A percentile compares a stretch with the other conserved stretches of the same genome.
Evolutionary conservation across 208 protist genomes (phyloP).

Genomic region (Wallacemonas sp.): DNA sequence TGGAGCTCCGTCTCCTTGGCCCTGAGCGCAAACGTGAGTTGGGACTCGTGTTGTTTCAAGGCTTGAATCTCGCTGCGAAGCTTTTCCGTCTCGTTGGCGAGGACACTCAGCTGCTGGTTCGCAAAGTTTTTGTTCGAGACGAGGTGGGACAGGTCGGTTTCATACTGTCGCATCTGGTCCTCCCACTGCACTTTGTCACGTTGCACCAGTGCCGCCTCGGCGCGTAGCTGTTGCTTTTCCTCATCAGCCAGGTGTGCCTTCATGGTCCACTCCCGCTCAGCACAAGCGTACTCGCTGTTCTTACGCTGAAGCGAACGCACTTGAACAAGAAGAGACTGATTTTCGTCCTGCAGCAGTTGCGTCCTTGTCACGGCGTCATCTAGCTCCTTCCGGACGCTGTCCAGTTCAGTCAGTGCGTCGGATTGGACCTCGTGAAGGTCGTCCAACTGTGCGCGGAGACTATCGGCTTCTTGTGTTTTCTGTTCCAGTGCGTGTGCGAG

Average conservation of each 20-base stretch:
- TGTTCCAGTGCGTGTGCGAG: conserved; percentile 55
- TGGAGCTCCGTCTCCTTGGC: conserved; percentile 78
- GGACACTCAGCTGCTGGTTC: conserved; percentile 63
- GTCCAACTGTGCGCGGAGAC: conserved; percentile 52
- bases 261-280: conserved; percentile 50
- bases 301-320: conserved; percentile 73
- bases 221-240: conserved; percentile 43
- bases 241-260: conserved; percentile 46
- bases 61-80: conserved; percentile 58
- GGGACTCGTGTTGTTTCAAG: conserved; percentile 47
- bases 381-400: conserved; percentile 46
- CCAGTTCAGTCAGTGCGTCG: conserved; percentile 45
- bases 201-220: conserved; percentile 38
- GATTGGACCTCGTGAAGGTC: conserved; percentile 50
- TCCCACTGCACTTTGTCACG: conserved; percentile 55
- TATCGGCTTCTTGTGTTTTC: conserved; percentile 74
- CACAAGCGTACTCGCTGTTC: conserved; percentile 51
- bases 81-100: conserved; percentile 76
- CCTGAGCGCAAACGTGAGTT: conserved; percentile 62
- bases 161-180: conserved; percentile 62
- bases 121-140: conserved; percentile 71
- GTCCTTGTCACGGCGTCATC: conserved; percentile 40
- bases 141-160: conserved; percentile 78
- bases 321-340: conserved; percentile 65
- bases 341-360: conserved; percentile 45